Conservation (phyloP, 2,329 filamentous ascomycete genomes). For the Calonectria honghensis region DNA sequence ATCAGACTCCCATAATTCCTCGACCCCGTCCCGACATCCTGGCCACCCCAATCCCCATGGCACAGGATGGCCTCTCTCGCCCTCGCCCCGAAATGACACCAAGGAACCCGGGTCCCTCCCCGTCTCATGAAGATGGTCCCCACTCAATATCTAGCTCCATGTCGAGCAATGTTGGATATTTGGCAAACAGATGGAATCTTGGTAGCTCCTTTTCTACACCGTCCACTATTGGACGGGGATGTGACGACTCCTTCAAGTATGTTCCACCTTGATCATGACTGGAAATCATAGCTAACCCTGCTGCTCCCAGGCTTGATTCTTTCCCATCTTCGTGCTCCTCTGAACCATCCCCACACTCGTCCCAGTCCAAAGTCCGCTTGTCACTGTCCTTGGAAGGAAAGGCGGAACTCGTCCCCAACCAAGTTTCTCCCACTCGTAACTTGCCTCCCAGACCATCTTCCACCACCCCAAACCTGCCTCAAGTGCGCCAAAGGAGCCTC, state of each 20-base stretch:
- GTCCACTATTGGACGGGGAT: slow-evolving; percentile 61
- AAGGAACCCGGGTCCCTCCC: slow-evolving; percentile 53
- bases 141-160: slow-evolving; percentile 63
- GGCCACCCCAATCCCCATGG: slow-evolving; percentile 52
- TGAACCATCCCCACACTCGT: slow-evolving; percentile 61
- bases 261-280: slow-evolving; percentile 36
- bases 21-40: slow-evolving; percentile 53
- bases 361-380: slow-evolving; percentile 79
- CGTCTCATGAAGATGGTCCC: slow-evolving; percentile 54
- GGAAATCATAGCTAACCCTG: slow-evolving; percentile 34
- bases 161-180: slow-evolving; percentile 68
- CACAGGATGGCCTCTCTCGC: slow-evolving; percentile 45
- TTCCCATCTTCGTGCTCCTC: slow-evolving; percentile 66
- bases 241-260: slow-evolving; percentile 69
- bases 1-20: slow-evolving; percentile 54
- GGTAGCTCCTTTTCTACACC: slow-evolving; percentile 72
- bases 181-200: slow-evolving; percentile 75
- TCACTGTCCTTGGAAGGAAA: slow-evolving; percentile 92
- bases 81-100: slow-evolving; percentile 51
- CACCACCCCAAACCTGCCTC: slow-evolving; percentile 68
- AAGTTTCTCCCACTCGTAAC: slow-evolving; percentile 78
- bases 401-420: slow-evolving; percentile 86
- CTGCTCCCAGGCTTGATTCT: slow-evolving; percentile 62
- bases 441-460: slow-evolving; percentile 68
- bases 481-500: slow-evolving; percentile 71